These are phyloP conservation scores for Zoysia pacifica DNA, from an alignment of 176 grass and related monocot species.

Conservation along the genomic window DNA sequence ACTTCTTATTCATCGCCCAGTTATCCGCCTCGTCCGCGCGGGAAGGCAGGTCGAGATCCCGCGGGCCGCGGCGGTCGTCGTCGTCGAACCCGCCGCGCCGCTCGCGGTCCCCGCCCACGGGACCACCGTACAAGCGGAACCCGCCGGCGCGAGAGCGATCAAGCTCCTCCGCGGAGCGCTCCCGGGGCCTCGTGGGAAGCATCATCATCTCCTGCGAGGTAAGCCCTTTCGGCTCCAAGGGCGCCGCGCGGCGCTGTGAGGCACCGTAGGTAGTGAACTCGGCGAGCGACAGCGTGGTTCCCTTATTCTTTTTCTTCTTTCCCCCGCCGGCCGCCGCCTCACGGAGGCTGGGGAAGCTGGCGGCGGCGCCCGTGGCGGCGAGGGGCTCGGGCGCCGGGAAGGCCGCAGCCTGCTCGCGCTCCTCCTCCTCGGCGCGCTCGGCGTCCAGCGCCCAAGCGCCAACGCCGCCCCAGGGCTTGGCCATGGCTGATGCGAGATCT, in stretches of 20 bases:
- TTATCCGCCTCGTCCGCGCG: conserved; percentile 82
- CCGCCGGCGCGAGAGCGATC: conserved; percentile 53
- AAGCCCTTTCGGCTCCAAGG: conserved; percentile 51
- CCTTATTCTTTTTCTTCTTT: conserved; percentile 94
- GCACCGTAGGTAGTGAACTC: conserved; percentile 59
- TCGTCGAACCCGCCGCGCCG: conserved; percentile 65
- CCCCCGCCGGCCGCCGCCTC: conserved; percentile 55
- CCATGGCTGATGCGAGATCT: conserved; percentile 62
- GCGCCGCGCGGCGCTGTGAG: conserved; percentile 34
- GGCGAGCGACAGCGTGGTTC: conserved; percentile 53
- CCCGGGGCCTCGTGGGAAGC: conserved; percentile 76
- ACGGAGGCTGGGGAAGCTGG: conserved; percentile 78
- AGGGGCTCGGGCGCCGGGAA: conserved; percentile 37
- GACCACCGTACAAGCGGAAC: conserved; percentile 64
- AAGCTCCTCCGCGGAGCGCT: conserved; percentile 71
- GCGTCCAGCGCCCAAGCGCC: conserved; percentile 97
- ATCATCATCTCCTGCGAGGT: conserved; percentile 67
- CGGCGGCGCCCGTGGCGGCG: conserved; percentile 26
- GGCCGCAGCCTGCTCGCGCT: conserved; percentile 55
- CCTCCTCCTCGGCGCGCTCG: conserved; percentile 92
- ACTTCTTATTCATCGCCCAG: conserved; percentile 70
- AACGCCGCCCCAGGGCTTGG: conserved; percentile 86
- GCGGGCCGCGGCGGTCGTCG: conserved; percentile 44
- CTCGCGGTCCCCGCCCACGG: conserved; percentile 42
- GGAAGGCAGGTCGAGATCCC: conserved; percentile 88